phyloP scores from a whole-genome alignment of 1,139 yeast genomes.

The Sugiyamaella sp. region DNA sequence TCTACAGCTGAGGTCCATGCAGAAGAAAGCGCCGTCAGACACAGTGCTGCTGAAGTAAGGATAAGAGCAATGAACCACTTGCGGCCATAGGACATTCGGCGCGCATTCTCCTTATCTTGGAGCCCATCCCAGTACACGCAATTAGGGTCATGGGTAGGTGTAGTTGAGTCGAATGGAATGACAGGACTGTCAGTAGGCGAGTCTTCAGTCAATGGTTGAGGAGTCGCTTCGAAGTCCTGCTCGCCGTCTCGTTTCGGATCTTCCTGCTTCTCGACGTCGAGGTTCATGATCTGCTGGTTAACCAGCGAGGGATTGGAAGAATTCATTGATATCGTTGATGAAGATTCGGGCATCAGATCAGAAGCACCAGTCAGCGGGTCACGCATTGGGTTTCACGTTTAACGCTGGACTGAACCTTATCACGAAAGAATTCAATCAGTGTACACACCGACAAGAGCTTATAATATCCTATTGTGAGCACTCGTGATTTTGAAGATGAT shows the following conservation, averaged over 20 bases:
- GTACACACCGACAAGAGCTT: too few relatives aligned
- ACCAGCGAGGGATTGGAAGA: background rate
- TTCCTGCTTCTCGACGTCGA: conserved; percentile 2
- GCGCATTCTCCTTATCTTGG: conserved; percentile 61
- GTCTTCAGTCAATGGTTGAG: conserved; percentile 7
- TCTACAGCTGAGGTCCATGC: conserved; percentile 59
- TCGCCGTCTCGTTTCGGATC: background rate
- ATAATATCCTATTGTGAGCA: too few relatives aligned
- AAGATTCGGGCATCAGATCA: background rate
- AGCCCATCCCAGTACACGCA: conserved; percentile 35
- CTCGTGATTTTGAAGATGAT: too few relatives aligned
- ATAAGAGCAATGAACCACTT: conserved; percentile 60
- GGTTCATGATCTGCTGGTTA: background rate
- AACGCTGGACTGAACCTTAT: too few relatives aligned
- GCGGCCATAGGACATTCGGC: conserved; percentile 42
- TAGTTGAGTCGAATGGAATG: conserved; percentile 9
- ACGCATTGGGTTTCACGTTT: too few relatives aligned
- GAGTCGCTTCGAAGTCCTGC: background rate
- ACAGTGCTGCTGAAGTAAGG: conserved; percentile 52
- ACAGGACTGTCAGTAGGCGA: background rate
- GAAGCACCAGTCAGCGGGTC: too few relatives aligned
- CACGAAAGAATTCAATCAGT: too few relatives aligned
- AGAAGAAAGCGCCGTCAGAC: conserved; percentile 55
- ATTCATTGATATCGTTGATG: background rate
- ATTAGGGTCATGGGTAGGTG: conserved; percentile 16